A percentile compares a stretch with the other conserved stretches of the same genome.
These are phyloP conservation scores for Coprinellus micaceus DNA, from an alignment of 768 basidiomycete genomes.

Conservation along the genomic window DNA sequence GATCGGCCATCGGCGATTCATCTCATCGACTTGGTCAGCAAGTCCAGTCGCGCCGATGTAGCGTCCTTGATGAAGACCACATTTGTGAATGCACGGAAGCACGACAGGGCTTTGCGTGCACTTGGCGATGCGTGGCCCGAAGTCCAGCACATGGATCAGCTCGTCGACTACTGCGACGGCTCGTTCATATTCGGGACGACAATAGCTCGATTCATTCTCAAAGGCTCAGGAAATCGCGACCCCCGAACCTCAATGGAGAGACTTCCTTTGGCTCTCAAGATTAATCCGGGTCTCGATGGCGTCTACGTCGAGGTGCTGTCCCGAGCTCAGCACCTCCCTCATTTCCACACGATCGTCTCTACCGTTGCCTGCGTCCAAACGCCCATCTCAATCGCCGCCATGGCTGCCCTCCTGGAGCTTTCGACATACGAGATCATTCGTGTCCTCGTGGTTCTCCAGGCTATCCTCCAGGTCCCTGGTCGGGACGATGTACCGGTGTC, in stretches of 20 bases:
- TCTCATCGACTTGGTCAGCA: not conserved
- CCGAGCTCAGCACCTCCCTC: not conserved
- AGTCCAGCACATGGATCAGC: no score
- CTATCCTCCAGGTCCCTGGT: not conserved
- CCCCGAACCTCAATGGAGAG: not conserved
- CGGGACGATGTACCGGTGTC: not conserved
- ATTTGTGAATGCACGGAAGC: no score
- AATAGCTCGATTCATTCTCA: not conserved
- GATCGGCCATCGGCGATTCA: not conserved
- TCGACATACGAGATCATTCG: not conserved
- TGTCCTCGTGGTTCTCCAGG: not conserved
- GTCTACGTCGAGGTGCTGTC: not conserved
- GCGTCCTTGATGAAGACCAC: not conserved
- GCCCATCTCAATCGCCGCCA: not conserved
- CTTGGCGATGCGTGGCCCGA: no score
- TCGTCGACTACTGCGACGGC: not conserved
- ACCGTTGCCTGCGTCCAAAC: not conserved
- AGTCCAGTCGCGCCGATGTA: no score
- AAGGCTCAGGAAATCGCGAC: not conserved
- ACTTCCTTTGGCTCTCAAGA: not conserved
- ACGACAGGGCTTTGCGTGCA: no score
- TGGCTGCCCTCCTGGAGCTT: not conserved
- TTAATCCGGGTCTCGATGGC: not conserved
- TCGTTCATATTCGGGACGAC: not conserved
- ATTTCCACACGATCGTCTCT: not conserved